Percentiles rank a stretch among this genome's conserved stretches.
These are phyloP conservation scores for Saccharomycopsis hybrid DNA, from an alignment of 1,139 yeast species.

Conservation along the genomic window DNA sequence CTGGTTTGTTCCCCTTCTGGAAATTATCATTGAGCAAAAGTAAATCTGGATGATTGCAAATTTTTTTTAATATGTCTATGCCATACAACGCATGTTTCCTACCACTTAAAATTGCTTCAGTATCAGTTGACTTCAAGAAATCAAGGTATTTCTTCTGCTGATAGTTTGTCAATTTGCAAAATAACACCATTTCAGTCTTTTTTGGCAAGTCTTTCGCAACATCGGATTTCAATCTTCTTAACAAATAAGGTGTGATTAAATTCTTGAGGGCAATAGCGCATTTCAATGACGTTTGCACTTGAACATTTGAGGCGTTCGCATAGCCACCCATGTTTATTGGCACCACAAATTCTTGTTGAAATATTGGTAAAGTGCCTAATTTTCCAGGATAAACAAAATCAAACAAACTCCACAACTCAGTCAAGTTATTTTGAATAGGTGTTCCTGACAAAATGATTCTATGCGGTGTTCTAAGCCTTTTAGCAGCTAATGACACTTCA, in stretches of 20 bases:
- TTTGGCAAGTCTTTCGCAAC: constrained; percentile 97
- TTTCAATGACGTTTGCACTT: constrained; percentile 93
- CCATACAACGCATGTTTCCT: constrained; percentile 81
- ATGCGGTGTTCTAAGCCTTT: constrained; percentile 73
- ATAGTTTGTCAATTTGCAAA: constrained; percentile 72
- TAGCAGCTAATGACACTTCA: constrained; percentile 78
- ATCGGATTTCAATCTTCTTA: constrained; percentile 83
- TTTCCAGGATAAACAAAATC: constrained; percentile 95
- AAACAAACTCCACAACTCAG: constrained; percentile 90
- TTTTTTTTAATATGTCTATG: constrained; percentile 80
- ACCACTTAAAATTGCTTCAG: constrained; percentile 59
- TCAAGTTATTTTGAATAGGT: constrained; percentile 88
- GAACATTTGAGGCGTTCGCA: constrained; percentile 93
- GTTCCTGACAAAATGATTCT: constrained; percentile 89
- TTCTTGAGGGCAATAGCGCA: constrained; percentile 91
- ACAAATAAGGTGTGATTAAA: constrained; percentile 78
- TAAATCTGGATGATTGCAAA: constrained; percentile 94
- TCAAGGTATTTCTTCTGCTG: constrained; percentile 71
- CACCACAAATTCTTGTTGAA: constrained; percentile 82
- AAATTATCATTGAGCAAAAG: constrained; percentile 29
- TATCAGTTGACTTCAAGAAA: constrained; percentile 39
- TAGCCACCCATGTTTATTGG: constrained; percentile 98
- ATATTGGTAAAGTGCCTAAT: constrained; percentile 89
- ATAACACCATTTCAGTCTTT: constrained; percentile 88
- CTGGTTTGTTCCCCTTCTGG: background rate